phyloP scores from a whole-genome alignment of 1,139 yeast genomes.

The Entelexis sorbosivorans region DNA sequence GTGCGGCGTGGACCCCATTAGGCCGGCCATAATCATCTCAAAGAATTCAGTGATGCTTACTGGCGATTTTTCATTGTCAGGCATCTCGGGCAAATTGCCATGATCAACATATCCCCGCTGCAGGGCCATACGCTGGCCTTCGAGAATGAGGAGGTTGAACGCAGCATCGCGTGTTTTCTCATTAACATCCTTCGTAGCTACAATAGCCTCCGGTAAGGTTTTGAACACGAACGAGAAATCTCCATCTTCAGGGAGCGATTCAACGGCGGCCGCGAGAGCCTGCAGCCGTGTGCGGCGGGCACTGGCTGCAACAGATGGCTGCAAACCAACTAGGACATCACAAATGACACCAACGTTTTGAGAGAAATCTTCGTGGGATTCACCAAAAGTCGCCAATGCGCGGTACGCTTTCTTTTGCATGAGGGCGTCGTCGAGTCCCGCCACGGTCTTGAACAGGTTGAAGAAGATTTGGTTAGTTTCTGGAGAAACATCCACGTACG shows the following conservation, averaged over 20 bases:
- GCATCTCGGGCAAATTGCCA: constrained; percentile 59
- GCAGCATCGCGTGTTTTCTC: constrained; percentile 84
- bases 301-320: constrained; percentile 53
- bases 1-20: constrained; percentile 86
- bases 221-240: constrained; percentile 65
- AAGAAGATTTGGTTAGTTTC: constrained; percentile 63
- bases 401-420: constrained; percentile 87
- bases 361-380: constrained; percentile 2
- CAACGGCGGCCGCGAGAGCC: constrained; percentile 51
- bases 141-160: constrained; percentile 59
- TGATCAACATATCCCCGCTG: constrained; percentile 58
- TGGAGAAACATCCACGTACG: constrained; percentile 50
- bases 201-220: constrained; percentile 72
- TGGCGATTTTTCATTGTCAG: constrained; percentile 42
- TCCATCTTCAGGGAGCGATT: constrained; percentile 45
- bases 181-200: constrained; percentile 86
- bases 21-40: constrained; percentile 91
- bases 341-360: constrained; percentile 35
- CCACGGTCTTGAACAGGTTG: constrained; percentile 63
- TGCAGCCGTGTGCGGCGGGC: constrained; percentile 73
- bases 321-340: constrained; percentile 45
- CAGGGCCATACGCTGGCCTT: constrained; percentile 60
- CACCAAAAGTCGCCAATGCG: constrained; percentile 52
- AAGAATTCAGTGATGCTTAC: constrained; percentile 74
- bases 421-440: constrained; percentile 48